Evolutionary conservation across 108 stramenopile species (phyloP), one percentile per base, ranked within the genome.

Genomic region (Cyclostephanos invisitatus): DNA sequence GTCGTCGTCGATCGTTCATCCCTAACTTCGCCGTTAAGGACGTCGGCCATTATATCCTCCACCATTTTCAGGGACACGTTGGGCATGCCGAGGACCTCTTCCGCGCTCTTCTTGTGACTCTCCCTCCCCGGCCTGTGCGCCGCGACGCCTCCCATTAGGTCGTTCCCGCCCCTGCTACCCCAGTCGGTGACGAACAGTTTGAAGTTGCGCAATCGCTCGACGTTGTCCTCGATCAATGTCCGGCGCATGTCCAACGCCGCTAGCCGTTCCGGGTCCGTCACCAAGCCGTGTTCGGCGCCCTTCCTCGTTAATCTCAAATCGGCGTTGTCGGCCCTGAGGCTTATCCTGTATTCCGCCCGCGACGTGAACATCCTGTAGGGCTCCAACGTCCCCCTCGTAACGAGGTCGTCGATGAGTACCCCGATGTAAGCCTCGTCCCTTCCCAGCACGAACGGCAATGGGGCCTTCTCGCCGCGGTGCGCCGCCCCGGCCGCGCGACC

Each of bases 301-400:
- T 89, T 91, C 36, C 86, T 82, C 50, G 97, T 99, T 71, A 99
- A 68, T 49, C 98, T 83, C 58, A 98, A 67, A 73, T 99, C 98
- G 21, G 98, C 97, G 74, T 99, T 99, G 79, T 99, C 98, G 12
- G 94, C 90, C 46, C 97, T 78, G 27, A 98, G 70, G 67, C 84
- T 84, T 28, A 94, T 89, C 24, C 98, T 84, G 73, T 97, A 98
- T 77, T 99, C 98, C 22, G 97, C 96, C 54, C 98, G 85, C 8
- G 89, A 90, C 2, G 98, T 99, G 77, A 98, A 99, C 97, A 99
- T 99, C 57, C 98, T 89, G 73, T 99, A 98, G 0, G 98, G 98
- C 67, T 99, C 98, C 9, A 77, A 77, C 15, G 96, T 94, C 48
- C 98, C 98, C 46, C 87, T 81, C 5, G 97, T 97, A 4, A 97